Evolutionary conservation across 169 alveolate genomes (phyloP).

Genomic region (Cryptosporidium bovis): DNA sequence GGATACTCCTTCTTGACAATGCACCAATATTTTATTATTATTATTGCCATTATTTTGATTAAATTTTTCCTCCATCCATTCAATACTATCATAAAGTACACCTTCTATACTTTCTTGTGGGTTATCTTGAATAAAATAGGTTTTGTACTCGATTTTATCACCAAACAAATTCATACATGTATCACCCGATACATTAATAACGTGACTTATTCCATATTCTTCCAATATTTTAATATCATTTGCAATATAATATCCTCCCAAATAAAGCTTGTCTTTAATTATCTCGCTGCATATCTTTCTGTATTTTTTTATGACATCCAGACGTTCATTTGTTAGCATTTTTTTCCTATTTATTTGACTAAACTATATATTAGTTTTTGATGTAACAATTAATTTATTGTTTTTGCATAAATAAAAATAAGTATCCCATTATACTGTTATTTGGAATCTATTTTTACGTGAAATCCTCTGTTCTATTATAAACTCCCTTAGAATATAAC

Average conservation of each 20-base stretch:
- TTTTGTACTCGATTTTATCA: conserved; percentile 42
- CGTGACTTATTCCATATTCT: conserved; percentile 70
- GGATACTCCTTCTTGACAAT: conserved; percentile 79
- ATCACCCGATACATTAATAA: conserved; percentile 75
- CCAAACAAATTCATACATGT: conserved; percentile 72
- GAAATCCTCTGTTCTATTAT: too few relatives aligned
- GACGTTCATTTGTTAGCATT: conserved; percentile 61
- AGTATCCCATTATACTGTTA: too few relatives aligned
- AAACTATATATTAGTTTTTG: background rate
- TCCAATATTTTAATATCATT: conserved; percentile 19
- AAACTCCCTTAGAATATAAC: too few relatives aligned
- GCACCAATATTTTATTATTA: conserved; percentile 75
- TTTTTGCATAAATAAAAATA: too few relatives aligned
- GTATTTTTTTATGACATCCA: conserved; percentile 20
- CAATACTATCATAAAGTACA: conserved; percentile 67
- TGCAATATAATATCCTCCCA: conserved; percentile 76
- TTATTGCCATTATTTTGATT: conserved; percentile 3
- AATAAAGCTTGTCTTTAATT: conserved; percentile 45
- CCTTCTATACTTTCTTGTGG: conserved; percentile 76
- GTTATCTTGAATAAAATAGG: conserved; percentile 75
- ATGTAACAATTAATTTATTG: too few relatives aligned
- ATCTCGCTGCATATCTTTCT: conserved; percentile 75
- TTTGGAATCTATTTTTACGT: too few relatives aligned
- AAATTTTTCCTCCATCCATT: conserved; percentile 58
- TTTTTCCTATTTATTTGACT: background rate